Percentiles rank a stretch among this genome's conserved stretches.
phyloP scores from a whole-genome alignment of 768 basidiomycete species.

The Leccinum pellstonianum region DNA sequence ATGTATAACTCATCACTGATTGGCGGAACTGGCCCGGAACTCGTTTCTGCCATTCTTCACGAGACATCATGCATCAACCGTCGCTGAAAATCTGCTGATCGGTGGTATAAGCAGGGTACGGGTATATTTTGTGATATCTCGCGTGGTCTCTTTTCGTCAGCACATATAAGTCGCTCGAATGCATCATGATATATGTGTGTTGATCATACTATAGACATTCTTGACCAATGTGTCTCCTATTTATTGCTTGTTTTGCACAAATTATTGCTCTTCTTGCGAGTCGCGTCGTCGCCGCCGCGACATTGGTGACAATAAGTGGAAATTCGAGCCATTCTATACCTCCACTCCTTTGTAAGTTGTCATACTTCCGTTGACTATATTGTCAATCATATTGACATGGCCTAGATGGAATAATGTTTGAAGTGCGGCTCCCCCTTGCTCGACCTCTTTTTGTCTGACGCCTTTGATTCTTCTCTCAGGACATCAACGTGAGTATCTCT shows the following conservation, averaged over 20 bases:
- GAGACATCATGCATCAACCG: not conserved
- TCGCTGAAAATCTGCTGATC: not conserved
- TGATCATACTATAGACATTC: not conserved
- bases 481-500: slow-evolving; percentile 52
- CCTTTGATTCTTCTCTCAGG: slow-evolving; percentile 33
- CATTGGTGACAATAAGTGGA: slow-evolving; percentile 41
- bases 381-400: not conserved
- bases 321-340: slow-evolving; percentile 53
- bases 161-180: not conserved
- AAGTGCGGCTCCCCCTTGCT: slow-evolving; percentile 35
- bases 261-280: not conserved
- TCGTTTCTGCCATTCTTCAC: not conserved
- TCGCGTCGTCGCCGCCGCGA: not conserved
- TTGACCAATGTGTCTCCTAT: not conserved
- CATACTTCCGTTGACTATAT: not conserved
- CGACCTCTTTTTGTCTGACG: not conserved
- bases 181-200: not conserved
- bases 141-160: not conserved
- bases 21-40: not conserved
- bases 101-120: not conserved
- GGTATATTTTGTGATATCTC: not conserved
- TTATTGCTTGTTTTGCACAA: not conserved
- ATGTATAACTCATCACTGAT: not conserved
- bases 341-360: slow-evolving; percentile 45
- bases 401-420: slow-evolving; percentile 57